Percentiles rank a stretch among this genome's conserved stretches.
These are phyloP conservation scores for Ceratocystiopsis brevicomis DNA, from an alignment of 2,329 filamentous ascomycete species.

Conservation along the genomic window DNA sequence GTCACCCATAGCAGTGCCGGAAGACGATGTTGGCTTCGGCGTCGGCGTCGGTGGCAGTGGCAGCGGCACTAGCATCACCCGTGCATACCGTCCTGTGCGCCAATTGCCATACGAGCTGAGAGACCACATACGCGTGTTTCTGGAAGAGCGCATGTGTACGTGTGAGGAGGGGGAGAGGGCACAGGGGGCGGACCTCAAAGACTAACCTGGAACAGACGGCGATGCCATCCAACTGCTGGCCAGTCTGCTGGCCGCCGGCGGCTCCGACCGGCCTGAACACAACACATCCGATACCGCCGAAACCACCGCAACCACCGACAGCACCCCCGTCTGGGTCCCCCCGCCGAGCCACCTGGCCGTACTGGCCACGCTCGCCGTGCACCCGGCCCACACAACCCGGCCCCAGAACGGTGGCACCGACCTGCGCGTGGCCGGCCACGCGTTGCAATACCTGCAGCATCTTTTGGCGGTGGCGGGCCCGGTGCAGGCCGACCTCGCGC, in stretches of 20 bases:
- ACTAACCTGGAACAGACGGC: conserved; percentile 20
- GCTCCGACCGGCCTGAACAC: conserved; percentile 11
- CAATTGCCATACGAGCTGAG: conserved; percentile 43
- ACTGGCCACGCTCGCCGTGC: conserved; percentile 62
- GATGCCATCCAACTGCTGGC: conserved; percentile 46
- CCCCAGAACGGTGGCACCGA: conserved; percentile 42
- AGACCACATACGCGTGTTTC: conserved; percentile 48
- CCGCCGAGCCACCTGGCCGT: conserved; percentile 56
- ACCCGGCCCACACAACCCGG: conserved; percentile 62
- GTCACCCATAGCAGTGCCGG: background rate
- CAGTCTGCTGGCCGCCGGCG: conserved; percentile 39
- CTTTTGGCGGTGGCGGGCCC: conserved; percentile 48
- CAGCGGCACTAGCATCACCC: background rate
- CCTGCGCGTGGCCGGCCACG: conserved; percentile 42
- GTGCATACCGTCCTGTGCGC: conserved; percentile 32
- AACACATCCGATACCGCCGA: no score
- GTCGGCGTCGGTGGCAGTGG: no score
- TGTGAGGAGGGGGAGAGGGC: background rate
- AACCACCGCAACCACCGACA: conserved; percentile 2
- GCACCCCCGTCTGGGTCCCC: conserved; percentile 40
- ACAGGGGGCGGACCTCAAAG: no score
- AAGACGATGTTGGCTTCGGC: no score
- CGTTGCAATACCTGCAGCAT: conserved; percentile 51
- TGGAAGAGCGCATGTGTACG: conserved; percentile 48
- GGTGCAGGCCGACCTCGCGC: conserved; percentile 46